phyloP scores from a whole-genome alignment of 2,329 filamentous ascomycete species.

The Phaeophleospora eucalypticola region DNA sequence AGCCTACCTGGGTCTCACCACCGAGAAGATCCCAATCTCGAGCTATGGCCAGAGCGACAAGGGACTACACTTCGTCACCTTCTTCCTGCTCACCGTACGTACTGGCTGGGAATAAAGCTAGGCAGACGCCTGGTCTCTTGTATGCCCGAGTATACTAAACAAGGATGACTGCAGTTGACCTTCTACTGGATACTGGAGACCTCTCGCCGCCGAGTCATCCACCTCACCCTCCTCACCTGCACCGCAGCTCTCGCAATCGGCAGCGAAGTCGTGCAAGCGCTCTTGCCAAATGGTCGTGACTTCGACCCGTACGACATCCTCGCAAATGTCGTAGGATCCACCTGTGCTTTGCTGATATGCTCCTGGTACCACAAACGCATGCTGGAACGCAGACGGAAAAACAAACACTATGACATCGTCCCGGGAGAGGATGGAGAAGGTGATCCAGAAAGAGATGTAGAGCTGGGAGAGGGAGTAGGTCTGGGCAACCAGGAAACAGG shows the following conservation, averaged over 20 bases:
- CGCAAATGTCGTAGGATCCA: conserved; percentile 78
- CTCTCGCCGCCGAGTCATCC: conserved; percentile 74
- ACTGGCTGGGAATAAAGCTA: conserved; percentile 1
- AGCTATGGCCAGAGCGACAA: conserved; percentile 76
- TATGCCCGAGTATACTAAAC: too few relatives aligned
- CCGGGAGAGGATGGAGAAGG: conserved; percentile 51
- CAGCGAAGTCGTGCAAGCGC: conserved; percentile 69
- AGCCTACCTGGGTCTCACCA: conserved; percentile 74
- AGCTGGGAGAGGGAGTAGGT: conserved; percentile 62
- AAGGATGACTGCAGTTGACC: conserved; percentile 19
- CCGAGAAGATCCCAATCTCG: conserved; percentile 47
- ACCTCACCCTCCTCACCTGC: conserved; percentile 77
- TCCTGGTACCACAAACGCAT: conserved; percentile 94
- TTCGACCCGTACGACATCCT: conserved; percentile 82
- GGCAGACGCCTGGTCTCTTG: not conserved
- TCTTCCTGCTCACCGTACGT: conserved; percentile 77
- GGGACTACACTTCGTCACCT: conserved; percentile 77
- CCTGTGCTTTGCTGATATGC: conserved; percentile 67
- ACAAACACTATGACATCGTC: conserved; percentile 67
- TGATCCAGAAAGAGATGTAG: conserved; percentile 59
- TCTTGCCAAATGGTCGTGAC: conserved; percentile 58
- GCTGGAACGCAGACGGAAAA: conserved; percentile 77
- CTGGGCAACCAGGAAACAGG: conserved; percentile 32
- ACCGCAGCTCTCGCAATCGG: conserved; percentile 68
- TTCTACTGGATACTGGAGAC: conserved; percentile 99